phyloP scores from a whole-genome alignment of 2,329 filamentous ascomycete genomes.

The Trichophyton schoenleinii region DNA sequence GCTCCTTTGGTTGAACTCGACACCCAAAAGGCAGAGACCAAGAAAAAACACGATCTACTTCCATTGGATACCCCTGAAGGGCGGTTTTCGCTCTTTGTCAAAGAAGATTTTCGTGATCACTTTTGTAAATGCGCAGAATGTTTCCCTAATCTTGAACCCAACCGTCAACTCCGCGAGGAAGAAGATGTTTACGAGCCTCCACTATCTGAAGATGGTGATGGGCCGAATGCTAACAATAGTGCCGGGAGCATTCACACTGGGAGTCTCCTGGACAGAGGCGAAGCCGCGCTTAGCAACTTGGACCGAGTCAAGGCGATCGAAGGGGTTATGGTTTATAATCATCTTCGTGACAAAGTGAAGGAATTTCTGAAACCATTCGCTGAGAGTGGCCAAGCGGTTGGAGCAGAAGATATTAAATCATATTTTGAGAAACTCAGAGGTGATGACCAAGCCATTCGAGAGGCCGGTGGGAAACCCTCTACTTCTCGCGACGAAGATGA shows the following conservation, averaged over 20 bases:
- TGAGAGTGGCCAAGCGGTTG: slow-evolving; percentile 74
- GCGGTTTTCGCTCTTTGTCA: slow-evolving; percentile 71
- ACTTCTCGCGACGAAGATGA: slow-evolving; percentile 26
- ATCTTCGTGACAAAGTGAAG: slow-evolving; percentile 91
- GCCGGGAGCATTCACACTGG: slow-evolving; percentile 56
- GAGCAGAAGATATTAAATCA: slow-evolving; percentile 88
- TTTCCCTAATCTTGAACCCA: slow-evolving; percentile 56
- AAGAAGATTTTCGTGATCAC: slow-evolving; percentile 62
- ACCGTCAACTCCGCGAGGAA: slow-evolving; percentile 79
- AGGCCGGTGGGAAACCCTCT: slow-evolving; percentile 21
- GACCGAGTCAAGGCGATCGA: slow-evolving; percentile 90
- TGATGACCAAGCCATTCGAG: slow-evolving; percentile 52
- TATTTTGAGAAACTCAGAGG: slow-evolving; percentile 93
- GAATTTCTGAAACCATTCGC: slow-evolving; percentile 89
- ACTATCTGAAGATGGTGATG: slow-evolving; percentile 53
- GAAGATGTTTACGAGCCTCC: slow-evolving; percentile 92
- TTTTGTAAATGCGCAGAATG: slow-evolving; percentile 76
- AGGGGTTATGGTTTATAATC: slow-evolving; percentile 96
- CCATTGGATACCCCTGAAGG: slow-evolving; percentile 41
- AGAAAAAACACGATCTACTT: slow-evolving; percentile 51
- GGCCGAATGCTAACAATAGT: slow-evolving; percentile 36
- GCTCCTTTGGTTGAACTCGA: slow-evolving; percentile 13
- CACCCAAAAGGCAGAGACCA: slow-evolving; percentile 4
- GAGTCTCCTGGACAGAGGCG: slow-evolving; percentile 78
- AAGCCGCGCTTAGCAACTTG: slow-evolving; percentile 80